Percentiles rank a stretch among this genome's conserved stretches.
Evolutionary conservation across 352 stramenopile species (phyloP).

Genomic region (Thalassiosira pacifica): DNA sequence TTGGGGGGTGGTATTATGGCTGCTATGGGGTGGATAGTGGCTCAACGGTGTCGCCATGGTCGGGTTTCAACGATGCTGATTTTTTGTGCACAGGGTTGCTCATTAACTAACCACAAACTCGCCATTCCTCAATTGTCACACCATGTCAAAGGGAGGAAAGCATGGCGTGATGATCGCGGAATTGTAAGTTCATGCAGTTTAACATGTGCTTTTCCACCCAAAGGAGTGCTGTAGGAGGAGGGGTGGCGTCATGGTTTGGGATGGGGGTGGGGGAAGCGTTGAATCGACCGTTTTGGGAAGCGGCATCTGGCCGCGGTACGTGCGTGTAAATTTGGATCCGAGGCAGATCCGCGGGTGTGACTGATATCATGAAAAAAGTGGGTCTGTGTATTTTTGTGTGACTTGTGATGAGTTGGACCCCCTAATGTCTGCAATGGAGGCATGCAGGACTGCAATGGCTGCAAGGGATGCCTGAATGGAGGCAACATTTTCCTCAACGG

Average conservation of each 20-base stretch:
- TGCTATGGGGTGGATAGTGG: background rate
- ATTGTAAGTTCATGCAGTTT: conserved; percentile 1
- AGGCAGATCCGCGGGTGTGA: background rate
- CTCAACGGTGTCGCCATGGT: too few species aligned
- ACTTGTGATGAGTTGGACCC: background rate
- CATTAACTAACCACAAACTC: conserved; percentile 5
- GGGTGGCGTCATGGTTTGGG: conserved; percentile 3
- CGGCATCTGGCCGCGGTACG: background rate
- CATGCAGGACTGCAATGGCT: background rate
- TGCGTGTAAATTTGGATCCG: background rate
- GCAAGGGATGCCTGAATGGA: background rate
- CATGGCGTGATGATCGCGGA: background rate
- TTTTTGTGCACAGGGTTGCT: background rate
- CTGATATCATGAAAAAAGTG: conserved; percentile 10
- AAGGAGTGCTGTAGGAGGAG: background rate
- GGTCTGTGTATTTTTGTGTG: conserved; percentile 10
- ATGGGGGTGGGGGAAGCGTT: background rate
- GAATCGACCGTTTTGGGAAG: conserved; percentile 11
- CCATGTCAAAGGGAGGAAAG: conserved; percentile 1
- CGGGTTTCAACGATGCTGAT: background rate
- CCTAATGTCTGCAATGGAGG: background rate
- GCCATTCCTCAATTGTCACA: background rate
- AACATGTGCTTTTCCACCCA: background rate
- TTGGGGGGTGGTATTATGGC: background rate
- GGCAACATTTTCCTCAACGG: background rate